Conservation (phyloP, 1,139 yeast genomes). For the Candida sp. region DNA sequence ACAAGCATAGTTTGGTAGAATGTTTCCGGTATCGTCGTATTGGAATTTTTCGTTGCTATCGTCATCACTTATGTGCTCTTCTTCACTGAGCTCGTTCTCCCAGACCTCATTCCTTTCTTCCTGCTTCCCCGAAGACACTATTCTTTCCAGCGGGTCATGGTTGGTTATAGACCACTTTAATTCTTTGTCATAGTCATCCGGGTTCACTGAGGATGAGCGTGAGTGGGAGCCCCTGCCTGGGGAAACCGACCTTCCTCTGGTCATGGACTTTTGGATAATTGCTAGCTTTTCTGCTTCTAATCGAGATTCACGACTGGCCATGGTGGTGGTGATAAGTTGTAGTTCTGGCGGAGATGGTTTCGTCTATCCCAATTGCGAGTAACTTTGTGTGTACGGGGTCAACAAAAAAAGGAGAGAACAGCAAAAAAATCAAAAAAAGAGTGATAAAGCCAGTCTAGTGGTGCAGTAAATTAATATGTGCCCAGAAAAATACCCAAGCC, state of each 20-base stretch:
- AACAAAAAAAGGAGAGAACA: no score
- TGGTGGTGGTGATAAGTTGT: slow-evolving; percentile 12
- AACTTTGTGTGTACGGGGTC: no score
- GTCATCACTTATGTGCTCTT: slow-evolving; percentile 69
- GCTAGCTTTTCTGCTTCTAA: slow-evolving; percentile 50
- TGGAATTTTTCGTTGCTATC: slow-evolving; percentile 60
- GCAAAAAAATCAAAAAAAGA: no score
- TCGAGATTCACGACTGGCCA: slow-evolving; percentile 42
- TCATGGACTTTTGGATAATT: slow-evolving; percentile 42
- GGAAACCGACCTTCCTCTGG: slow-evolving; percentile 44
- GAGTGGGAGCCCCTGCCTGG: slow-evolving; percentile 34
- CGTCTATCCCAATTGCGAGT: no score
- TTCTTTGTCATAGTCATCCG: slow-evolving; percentile 42
- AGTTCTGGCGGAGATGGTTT: background rate
- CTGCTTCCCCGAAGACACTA: slow-evolving; percentile 21
- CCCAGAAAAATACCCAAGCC: no score
- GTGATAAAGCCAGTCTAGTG: no score
- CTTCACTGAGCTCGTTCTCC: slow-evolving; percentile 58
- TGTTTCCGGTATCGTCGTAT: slow-evolving; percentile 64
- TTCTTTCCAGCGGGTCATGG: slow-evolving; percentile 65
- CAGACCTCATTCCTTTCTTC: slow-evolving; percentile 20
- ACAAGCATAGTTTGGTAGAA: slow-evolving; percentile 63
- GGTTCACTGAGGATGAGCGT: slow-evolving; percentile 41
- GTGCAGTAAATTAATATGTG: no score
- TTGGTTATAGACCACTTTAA: slow-evolving; percentile 53